Base-by-base conservation (phyloP, 140 eudicot species). In the Anethum foeniculum region DNA sequence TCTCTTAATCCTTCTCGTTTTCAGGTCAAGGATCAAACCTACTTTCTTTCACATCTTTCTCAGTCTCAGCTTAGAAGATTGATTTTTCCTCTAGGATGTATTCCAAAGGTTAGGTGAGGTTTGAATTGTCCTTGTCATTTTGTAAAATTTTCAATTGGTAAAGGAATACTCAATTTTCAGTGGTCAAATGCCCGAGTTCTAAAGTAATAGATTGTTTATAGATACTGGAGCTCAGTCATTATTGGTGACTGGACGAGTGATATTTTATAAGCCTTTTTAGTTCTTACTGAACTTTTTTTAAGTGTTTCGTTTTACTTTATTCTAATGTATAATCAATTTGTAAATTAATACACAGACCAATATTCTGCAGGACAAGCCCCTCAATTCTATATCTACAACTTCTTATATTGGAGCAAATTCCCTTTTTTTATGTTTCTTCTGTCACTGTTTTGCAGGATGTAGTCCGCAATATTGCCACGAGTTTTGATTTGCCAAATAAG, bases 11-110 rank as follows among this genome's bases (percentile, higher is more conserved):
- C 21, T 34, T 69, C 15, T 74, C 41, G 2, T 69, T 54, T 85
- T 60, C 96, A 95, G 99, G 85, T 92, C 71, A 95, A 95, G 90
- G 97, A 95, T 81, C 97, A 92, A 85, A 95, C 99, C 54, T 95
- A 95, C 86, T 95, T 95, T 79, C 97, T 95, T 54, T 95, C 99
- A 64, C 93, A 95, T 87, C 97, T 95, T 73, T 89, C 96, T 16
- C 97, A 92, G 80, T 73, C 89, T 79, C 99, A 95, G 89, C 97
- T 95, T 69, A 88, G 79, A 79, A 85, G 97, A 65, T 96, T 95
- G 58, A 84, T 95, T 39, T 89, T 95, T 83, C 99, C 97, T 82
- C 97, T 95, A 79, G 99, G 99, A 36, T 87, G 93, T 82, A 86
- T 92, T 62, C 86, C 95, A 34, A 95, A 95, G 97, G 99, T 89